Evolutionary conservation across 805 yeast species (phyloP).

Genomic region (Ogataea methylovora): DNA sequence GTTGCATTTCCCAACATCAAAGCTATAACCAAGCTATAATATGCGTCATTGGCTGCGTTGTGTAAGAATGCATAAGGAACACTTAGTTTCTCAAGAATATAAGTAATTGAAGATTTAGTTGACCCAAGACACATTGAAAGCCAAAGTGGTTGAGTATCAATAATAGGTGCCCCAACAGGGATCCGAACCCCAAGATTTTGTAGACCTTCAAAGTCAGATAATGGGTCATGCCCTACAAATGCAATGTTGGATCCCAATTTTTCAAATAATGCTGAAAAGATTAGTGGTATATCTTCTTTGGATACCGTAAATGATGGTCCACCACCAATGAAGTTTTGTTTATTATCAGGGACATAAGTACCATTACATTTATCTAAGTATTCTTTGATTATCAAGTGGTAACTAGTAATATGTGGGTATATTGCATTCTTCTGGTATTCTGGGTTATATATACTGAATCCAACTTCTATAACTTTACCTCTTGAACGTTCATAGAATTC

Average conservation of each 20-base stretch:
- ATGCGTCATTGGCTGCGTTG: conserved; percentile 69
- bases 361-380: conserved; percentile 37
- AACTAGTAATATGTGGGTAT: conserved; percentile 32
- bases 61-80: conserved; percentile 57
- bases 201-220: conserved; percentile 52
- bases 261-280: too few species aligned
- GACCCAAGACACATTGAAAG: conserved; percentile 30
- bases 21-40: too few species aligned
- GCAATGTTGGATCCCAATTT: conserved; percentile 33
- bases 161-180: conserved; percentile 14
- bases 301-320: conserved; percentile 41
- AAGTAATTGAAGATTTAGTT: conserved; percentile 37
- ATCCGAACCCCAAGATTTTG: too few species aligned
- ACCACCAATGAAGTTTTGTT: conserved; percentile 39
- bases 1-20: too few species aligned
- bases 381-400: conserved; percentile 40
- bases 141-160: conserved; percentile 47
- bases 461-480: conserved; percentile 59
- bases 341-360: conserved; percentile 46
- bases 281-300: conserved; percentile 23
- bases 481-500: too few species aligned
- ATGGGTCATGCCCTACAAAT: conserved; percentile 54
- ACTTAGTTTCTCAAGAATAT: conserved; percentile 35
- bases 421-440: conserved; percentile 31
- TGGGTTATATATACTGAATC: conserved; percentile 51